Evolutionary conservation across 352 stramenopile genomes (phyloP), one percentile per base, ranked within the genome.

Genomic region (Globisporangium yorkense): DNA sequence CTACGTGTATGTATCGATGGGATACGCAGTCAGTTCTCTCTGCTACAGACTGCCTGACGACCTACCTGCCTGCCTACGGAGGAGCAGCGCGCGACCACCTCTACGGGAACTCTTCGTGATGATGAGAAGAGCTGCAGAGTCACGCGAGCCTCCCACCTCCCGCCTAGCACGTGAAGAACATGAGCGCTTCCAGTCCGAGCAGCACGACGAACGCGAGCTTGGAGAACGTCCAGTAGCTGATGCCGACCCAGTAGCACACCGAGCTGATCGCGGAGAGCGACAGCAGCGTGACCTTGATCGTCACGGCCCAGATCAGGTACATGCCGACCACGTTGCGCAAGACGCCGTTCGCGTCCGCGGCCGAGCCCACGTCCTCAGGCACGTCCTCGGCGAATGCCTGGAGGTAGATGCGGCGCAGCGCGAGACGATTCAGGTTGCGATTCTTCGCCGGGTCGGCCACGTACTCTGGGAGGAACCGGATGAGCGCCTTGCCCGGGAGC

Each of bases 361-460:
- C 65, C 45, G 67, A 71, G 66, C 80, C 77, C 27, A 87, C 75
- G 59, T 86, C 72, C 44, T 84, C 74, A 9, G 81, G 84, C 4
- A 94, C 80, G 54, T 90, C 77, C 62, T 87, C 73, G 3, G 73
- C 74, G 54, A 86, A 88, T 2, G 79, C 84, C 41, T 87, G 71
- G 12, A 94, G 68, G 70, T 83, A 94, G 46, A 94, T 81, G 48
- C 82, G 81, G 39, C 84, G 84, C 60, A 94, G 66, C 39, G 81
- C 84, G 21, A 94, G 62, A 31, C 84, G 84, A 65, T 94, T 94
- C 61, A 83, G 70, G 59, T 94, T 92, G 47, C 81, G 80, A 59
- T 84, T 89, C 69, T 88, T 74, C 21, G 70, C 66, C 44, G 76
- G 77, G 51, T 94, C 78, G 9, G 69, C 54, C 43, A 81, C 72